Base-by-base conservation (phyloP, 2,329 filamentous ascomycete species). In the Tothia fuscella region DNA sequence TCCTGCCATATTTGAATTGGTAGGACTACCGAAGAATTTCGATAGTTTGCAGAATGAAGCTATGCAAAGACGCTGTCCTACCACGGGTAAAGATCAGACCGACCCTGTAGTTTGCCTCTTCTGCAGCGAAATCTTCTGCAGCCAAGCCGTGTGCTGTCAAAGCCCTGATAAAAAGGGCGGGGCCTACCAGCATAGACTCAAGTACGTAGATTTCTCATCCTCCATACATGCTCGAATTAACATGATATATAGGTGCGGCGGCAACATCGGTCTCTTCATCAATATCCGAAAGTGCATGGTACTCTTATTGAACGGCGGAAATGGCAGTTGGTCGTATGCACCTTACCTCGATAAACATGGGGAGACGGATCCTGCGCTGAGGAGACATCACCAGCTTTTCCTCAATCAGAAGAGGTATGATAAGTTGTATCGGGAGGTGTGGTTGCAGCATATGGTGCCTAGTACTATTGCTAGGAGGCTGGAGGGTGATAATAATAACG, bases 281-380 rank as follows among this genome's bases (percentile, higher is more conserved):
- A 94, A 93, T 59, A 89, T 98, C 51, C 82, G 91, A 50, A 96
- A 96, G 66, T 96, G 93, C 65, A 85, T 82, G 51, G 78, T 93
- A 30, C 76, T 93, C 46, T 93, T 93, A 60, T 68, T 93, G 42
- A 87, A 94, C 63, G 77, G 80, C 46, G 68, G 71, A 24, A 82
- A 83, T 35, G 91, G 91, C 29, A 87, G 82, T 20, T 98, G 82
- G 67, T 80, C 81, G 48, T 74, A 80, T 31, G 89, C 91, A 3
- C 91, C 91, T 0, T 98, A 96, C 60, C 80, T 96, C 48, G 91
- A 98, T 61, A 82, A 84, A 56, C 93, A 95, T 57, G 93, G 93
- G 49, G 91, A 98, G 68, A 83, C 86, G 3, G 91, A 98, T 61
- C 78, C 84, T n/a, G 88, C 88, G 31, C 70, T 98, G 26, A 76